A percentile compares a stretch with the other conserved stretches of the same genome.
phyloP scores from a whole-genome alignment of 2,329 filamentous ascomycete species.

The Sodiomyces alkalinus region DNA sequence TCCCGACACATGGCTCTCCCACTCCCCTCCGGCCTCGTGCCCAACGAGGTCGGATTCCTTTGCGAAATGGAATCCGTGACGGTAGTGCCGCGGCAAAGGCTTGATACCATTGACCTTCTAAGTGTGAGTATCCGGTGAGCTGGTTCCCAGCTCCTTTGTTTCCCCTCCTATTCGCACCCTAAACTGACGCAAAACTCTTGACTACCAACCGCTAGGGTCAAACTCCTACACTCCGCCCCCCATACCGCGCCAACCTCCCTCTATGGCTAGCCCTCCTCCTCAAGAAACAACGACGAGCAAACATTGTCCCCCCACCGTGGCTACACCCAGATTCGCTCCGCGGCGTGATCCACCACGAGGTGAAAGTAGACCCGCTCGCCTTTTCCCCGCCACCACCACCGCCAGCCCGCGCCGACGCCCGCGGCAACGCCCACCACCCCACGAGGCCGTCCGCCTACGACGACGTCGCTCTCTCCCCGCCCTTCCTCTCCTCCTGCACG shows the following conservation, averaged over 20 bases:
- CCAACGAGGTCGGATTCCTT: slow-evolving; percentile 80
- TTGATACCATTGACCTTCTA: slow-evolving; percentile 74
- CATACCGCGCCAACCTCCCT: slow-evolving; percentile 63
- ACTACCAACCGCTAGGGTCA: slow-evolving; percentile 59
- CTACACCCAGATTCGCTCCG: slow-evolving; percentile 61
- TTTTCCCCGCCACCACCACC: slow-evolving; percentile 68
- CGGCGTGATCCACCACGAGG: slow-evolving; percentile 69
- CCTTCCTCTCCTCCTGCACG: slow-evolving; percentile 66
- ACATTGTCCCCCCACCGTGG: slow-evolving; percentile 86
- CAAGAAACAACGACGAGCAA: slow-evolving; percentile 85
- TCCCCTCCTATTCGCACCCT: slow-evolving; percentile 2
- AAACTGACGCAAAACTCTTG: too few species aligned
- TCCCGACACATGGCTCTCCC: slow-evolving; percentile 33
- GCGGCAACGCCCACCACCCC: slow-evolving; percentile 24
- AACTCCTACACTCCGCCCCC: slow-evolving; percentile 63
- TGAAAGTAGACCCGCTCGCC: slow-evolving; percentile 48
- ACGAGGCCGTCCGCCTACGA: slow-evolving; percentile 12
- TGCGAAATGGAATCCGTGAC: slow-evolving; percentile 97
- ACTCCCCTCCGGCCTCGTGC: slow-evolving; percentile 46
- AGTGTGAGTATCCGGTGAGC: slow-evolving; percentile 59
- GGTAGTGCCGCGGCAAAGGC: slow-evolving; percentile 75
- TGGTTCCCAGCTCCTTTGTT: neutral
- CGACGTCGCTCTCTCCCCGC: slow-evolving; percentile 39
- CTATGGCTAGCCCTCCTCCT: slow-evolving; percentile 92
- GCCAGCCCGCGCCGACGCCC: slow-evolving; percentile 33